These are phyloP conservation scores for Cetraspora pellucida DNA, from an alignment of 192 early-diverging fungal genomes.

Conservation along the genomic window DNA sequence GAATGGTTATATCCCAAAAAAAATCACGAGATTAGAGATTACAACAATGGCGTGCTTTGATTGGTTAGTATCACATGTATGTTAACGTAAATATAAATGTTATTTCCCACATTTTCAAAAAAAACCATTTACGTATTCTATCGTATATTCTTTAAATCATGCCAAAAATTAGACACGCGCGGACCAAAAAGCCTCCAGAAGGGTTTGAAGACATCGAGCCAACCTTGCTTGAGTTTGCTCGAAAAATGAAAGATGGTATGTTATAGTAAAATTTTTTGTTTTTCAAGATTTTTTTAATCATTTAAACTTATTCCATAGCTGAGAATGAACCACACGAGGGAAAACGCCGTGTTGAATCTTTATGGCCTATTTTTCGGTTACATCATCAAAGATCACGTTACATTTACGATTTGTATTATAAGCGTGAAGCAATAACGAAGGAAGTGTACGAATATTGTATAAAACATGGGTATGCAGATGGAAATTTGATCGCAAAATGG, in stretches of 20 bases:
- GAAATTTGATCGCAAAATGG: slow-evolving; percentile 97
- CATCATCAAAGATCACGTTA: slow-evolving; percentile 98
- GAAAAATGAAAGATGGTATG: slow-evolving; percentile 93
- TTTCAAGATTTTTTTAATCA: background rate
- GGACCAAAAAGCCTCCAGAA: slow-evolving; percentile 86
- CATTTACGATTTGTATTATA: slow-evolving; percentile 96
- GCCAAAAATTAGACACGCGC: slow-evolving; percentile 74
- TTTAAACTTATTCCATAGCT: slow-evolving; percentile 53
- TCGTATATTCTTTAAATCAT: slow-evolving; percentile 44
- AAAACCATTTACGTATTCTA: too few species aligned
- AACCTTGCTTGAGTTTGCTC: slow-evolving; percentile 83
- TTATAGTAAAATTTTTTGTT: slow-evolving; percentile 17
- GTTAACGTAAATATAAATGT: too few species aligned
- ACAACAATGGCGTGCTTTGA: too few species aligned
- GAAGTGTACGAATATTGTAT: slow-evolving; percentile 93
- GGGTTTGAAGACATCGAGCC: slow-evolving; percentile 97
- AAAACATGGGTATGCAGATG: slow-evolving; percentile 91
- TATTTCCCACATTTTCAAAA: too few species aligned
- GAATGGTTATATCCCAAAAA: too few species aligned
- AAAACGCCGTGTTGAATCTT: slow-evolving; percentile 89
- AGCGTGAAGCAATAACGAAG: slow-evolving; percentile 89
- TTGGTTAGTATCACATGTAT: too few species aligned
- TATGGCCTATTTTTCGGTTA: slow-evolving; percentile 93
- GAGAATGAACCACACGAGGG: slow-evolving; percentile 94
- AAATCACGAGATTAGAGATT: too few species aligned